Base-by-base conservation (phyloP, 2,329 filamentous ascomycete genomes). In the Colletotrichum agaves region DNA sequence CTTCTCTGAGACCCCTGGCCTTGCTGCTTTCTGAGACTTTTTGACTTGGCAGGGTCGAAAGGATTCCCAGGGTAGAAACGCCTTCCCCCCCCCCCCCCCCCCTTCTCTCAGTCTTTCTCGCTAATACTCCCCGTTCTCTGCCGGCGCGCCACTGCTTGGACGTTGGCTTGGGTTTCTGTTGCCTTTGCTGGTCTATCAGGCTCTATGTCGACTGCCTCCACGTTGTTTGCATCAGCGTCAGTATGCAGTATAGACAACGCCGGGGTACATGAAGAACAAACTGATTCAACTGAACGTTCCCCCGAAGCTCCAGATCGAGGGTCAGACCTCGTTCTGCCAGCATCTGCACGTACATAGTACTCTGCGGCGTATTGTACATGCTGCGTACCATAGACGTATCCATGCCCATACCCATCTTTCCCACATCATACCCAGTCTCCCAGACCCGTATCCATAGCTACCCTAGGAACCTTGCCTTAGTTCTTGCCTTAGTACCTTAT, bases 11-110 rank as follows among this genome's bases (percentile, higher is more conserved):
- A 41, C 39, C 56, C 53, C 56, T 31, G 47, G 62, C 49, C 65
- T 46, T 67, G 60, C 52, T 61, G 61, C 61, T 66, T 52, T 57
- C 62, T 69, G 66, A 69, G 66, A 69, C 67, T 69, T 60, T 53
- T 47, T 4, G 27, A 68, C 49, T 65, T 49, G 61, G 61, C 61
- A 65, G 65, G 61, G 61, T 66, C 61, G 56, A 61, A 57, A 56
- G 49, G 47, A 67, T 37, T 49, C 39, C 47, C 19, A 62, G 63
- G 23, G 44, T 50, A 43, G 55, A 33, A 50, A 64, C 55, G 37
- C 56, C 62, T 46, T 44, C 41, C 46, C 35, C n/a, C 46, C 35
- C 4, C 33, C 46, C 5, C 35, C 41, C 15, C 13, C n/a, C 41
- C 39, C 23, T n/a, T 27, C n/a, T 19, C 13, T 21, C 37, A 10